phyloP scores from a whole-genome alignment of 2,329 filamentous ascomycete genomes.

The Lasiodiplodia gonubiensis region DNA sequence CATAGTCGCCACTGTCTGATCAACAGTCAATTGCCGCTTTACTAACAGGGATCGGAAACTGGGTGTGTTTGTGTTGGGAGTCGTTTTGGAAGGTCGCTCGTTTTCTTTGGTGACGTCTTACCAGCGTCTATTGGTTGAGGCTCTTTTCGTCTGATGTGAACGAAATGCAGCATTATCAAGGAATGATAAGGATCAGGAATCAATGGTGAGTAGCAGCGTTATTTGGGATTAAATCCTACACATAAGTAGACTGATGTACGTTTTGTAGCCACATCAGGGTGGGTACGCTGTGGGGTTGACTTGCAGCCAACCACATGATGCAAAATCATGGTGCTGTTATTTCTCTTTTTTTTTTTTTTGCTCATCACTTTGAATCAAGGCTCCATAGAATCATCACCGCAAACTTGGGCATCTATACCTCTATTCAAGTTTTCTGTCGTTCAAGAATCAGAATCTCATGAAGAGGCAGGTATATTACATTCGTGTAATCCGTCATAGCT shows the following conservation, averaged over 20 bases:
- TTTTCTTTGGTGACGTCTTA: too few relatives aligned
- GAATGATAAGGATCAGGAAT: not conserved
- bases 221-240: too few relatives aligned
- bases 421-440: slow-evolving; percentile 15
- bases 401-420: slow-evolving; percentile 17
- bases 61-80: too few relatives aligned
- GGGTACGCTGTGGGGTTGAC: not conserved
- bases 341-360: too few relatives aligned
- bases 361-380: not conserved
- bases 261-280: not conserved
- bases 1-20: too few relatives aligned
- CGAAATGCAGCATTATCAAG: not conserved
- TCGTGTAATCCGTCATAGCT: slow-evolving; percentile 14
- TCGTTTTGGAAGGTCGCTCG: too few relatives aligned
- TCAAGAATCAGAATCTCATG: slow-evolving; percentile 5
- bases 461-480: slow-evolving; percentile 29
- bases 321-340: not conserved
- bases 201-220: not conserved
- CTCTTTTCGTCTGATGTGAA: not conserved
- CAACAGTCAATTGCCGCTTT: too few relatives aligned
- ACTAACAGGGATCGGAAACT: too few relatives aligned
- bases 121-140: not conserved
- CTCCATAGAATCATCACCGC: not conserved
- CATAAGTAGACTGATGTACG: not conserved
- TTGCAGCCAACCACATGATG: not conserved